Evolutionary conservation across 2,329 filamentous ascomycete species (phyloP).

Genomic region (Alternaria viburni): DNA sequence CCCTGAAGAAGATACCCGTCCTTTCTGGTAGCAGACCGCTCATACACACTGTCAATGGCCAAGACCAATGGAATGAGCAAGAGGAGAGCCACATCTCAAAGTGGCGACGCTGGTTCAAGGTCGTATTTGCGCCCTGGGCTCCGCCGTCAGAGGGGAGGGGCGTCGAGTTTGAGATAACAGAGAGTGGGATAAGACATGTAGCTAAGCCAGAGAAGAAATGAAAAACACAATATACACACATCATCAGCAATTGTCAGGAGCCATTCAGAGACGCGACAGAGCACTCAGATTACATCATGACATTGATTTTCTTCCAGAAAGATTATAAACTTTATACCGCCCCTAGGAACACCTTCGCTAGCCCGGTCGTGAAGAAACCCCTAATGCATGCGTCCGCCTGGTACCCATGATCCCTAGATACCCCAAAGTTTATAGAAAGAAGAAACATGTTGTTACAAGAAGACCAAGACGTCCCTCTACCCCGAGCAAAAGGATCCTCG

Average conservation of each 20-base stretch:
- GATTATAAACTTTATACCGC: neutral
- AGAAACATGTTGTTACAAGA: constrained; percentile 14
- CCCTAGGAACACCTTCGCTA: neutral
- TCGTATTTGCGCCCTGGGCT: constrained; percentile 87
- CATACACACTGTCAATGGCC: constrained; percentile 37
- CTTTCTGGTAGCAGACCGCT: constrained; percentile 42
- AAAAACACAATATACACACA: neutral
- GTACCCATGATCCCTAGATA: constrained; percentile 15
- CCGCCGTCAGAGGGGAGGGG: constrained; percentile 59
- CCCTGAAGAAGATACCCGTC: constrained; percentile 73
- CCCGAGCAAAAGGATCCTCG: neutral
- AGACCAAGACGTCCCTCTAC: neutral
- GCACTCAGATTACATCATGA: neutral
- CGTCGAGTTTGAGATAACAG: constrained; percentile 73
- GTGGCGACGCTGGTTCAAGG: constrained; percentile 81
- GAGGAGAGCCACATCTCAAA: constrained; percentile 56
- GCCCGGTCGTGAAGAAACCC: neutral
- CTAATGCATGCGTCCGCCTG: neutral
- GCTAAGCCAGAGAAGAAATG: constrained; percentile 9
- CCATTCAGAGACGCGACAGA: no score
- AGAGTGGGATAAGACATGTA: constrained; percentile 35
- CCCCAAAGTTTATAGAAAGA: neutral
- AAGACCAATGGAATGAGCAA: constrained; percentile 51
- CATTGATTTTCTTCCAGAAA: neutral
- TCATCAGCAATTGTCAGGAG: neutral